Percentiles rank a stretch among this genome's conserved stretches.
Evolutionary conservation across 176 grass and related monocot genomes (phyloP).

Genomic region (Paspalum notatum): DNA sequence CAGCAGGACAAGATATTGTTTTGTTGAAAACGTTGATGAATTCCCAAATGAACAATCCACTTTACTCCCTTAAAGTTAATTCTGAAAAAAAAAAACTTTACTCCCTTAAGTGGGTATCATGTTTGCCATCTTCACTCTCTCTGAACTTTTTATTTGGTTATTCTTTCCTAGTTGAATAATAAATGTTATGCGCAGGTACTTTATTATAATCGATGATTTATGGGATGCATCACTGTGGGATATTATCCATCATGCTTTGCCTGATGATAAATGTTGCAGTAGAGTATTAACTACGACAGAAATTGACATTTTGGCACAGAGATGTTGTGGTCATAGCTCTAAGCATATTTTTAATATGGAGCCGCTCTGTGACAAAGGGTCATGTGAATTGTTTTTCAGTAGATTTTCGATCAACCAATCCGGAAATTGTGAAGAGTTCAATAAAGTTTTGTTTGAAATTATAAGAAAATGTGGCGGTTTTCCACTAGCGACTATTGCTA

Average conservation of each 20-base stretch:
- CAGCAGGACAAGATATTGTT: too few relatives aligned
- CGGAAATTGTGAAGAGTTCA: neutral
- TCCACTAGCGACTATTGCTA: neutral
- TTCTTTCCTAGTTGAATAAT: too few relatives aligned
- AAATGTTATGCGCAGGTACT: slow-evolving; percentile 4
- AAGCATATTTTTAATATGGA: neutral
- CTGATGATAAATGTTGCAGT: neutral
- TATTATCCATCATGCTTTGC: neutral
- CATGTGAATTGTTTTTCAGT: neutral
- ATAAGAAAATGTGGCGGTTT: slow-evolving; percentile 16
- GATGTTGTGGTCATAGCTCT: neutral
- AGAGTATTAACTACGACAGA: slow-evolving; percentile 15
- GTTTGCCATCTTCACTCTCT: too few relatives aligned
- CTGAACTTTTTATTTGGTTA: too few relatives aligned
- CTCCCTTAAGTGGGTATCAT: too few relatives aligned
- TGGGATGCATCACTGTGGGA: slow-evolving; percentile 10
- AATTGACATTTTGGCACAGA: neutral
- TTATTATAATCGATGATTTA: slow-evolving; percentile 34
- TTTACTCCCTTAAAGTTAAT: too few relatives aligned
- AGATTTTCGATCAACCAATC: neutral
- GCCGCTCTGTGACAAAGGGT: neutral
- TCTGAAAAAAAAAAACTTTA: too few relatives aligned
- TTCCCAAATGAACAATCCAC: too few relatives aligned
- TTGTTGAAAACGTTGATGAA: too few relatives aligned
- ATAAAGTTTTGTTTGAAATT: neutral